Evolutionary conservation across 306 rosid genomes (phyloP).

Genomic region (Heteromeles arbutifolia): DNA sequence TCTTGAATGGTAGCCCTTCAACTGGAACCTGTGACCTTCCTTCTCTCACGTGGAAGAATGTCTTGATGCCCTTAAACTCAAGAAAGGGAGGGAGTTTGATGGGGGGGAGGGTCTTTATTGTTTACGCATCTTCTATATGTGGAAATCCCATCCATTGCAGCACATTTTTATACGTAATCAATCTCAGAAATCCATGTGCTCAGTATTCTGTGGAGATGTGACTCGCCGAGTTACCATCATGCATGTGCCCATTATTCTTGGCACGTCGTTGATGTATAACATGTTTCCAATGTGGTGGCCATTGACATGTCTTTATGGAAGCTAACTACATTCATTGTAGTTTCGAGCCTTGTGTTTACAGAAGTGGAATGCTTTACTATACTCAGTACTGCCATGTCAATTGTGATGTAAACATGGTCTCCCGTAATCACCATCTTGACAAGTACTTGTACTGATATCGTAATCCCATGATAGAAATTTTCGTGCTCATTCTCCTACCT

Average conservation of each 20-base stretch:
- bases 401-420: background rate
- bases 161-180: background rate
- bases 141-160: background rate
- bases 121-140: background rate
- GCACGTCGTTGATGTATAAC: background rate
- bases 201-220: background rate
- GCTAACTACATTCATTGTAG: background rate
- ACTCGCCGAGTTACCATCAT: background rate
- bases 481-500: background rate
- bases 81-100: background rate
- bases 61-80: slow-evolving; percentile 52
- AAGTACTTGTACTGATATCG: background rate
- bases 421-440: background rate
- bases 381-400: background rate
- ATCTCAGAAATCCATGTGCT: background rate
- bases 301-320: background rate
- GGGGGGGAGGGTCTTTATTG: background rate
- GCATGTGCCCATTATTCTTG: background rate
- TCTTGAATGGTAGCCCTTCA: background rate
- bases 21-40: background rate
- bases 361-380: background rate
- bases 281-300: background rate
- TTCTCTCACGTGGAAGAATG: slow-evolving; percentile 35
- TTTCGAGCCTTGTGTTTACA: background rate
- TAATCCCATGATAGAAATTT: background rate